Evolutionary conservation across 116 monocot genomes (phyloP), one percentile per base, ranked within the genome.

Genomic region (Phalaenopsis hybrid): DNA sequence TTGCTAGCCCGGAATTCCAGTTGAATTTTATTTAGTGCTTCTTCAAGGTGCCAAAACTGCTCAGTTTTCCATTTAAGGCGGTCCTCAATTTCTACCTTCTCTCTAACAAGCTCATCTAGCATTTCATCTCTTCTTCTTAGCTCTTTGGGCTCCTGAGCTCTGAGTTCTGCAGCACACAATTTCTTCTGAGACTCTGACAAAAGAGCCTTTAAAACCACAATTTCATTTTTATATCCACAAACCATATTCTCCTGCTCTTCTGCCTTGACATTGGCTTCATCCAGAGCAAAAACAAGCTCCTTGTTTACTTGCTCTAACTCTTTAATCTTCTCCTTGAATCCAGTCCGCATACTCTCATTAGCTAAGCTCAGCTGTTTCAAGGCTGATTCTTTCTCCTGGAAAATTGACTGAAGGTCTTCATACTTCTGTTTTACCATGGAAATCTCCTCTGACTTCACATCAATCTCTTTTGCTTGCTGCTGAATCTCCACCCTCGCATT

Each of bases 61-160:
- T 99, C 99, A 12, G 7, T 86, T 87, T 89, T 99, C 99, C 99
- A 99, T 65, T 99, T 99, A 7, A 99, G 89, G 83, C 87, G 78
- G 13, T 90, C 86, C 76, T 80, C 85, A 0, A 90, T 45, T 45
- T 83, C 85, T 48, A 49, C 82, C 78, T 87, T 89, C 79, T 99
- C 89, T 45, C 85, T 81, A 85, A 92, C 95, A 28, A 95, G 67
- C 46, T 84, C 80, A 17, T 77, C 5, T 12, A 99, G 25, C 85
- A 92, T 77, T 46, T 90, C 87, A 52, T 91, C 93, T 61, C 87
- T 88, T 79, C 79, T 80, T 65, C 72, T 89, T 82, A 88, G 57
- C 77, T 93, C 90, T 81, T 74, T 88, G 34, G 82, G 77, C 1
- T 70, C 86, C 45, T 80, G 82, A 17, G 87, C 89, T 77, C 80